Base-by-base conservation (phyloP, 2,329 filamentous ascomycete species). In the Aspergillus sp. region DNA sequence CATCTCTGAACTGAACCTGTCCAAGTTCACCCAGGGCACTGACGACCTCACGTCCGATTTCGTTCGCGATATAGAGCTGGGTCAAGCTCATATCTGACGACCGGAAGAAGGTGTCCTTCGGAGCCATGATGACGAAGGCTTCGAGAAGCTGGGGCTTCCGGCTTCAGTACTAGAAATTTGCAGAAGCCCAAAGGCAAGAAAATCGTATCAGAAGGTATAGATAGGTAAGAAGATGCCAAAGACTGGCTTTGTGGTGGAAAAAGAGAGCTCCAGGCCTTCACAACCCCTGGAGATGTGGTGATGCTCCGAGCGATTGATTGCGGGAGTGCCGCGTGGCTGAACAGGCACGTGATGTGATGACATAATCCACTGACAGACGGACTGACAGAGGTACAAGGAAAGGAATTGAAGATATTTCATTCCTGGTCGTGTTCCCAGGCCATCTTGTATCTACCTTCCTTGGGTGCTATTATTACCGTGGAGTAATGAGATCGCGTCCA, bases 21-120 rank as follows among this genome's bases (percentile, higher is more conserved):
- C 94, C 94, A 68, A 99, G 84, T 82, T 99, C 94, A 70, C 94
- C 94, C 60, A 99, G 81, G 52, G 93, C 93, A 70, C 92, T 96
- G 59, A 97, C 92, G 66, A 97, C 93, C 79, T 99, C 95, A 71
- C 94, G 87, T 65, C 94, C 93, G 65, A 99, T 97, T 81, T 99
- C 94, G 73, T 97, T 97, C 69, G 94, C 91, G 68, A 99, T 95
- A 78, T 97, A 99, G 69, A 99, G 88, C 86, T 99, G 94, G 70
- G 96, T 96, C 88, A 99, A 88, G 83, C 91, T 97, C 94, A 99
- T 99, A 77, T 97, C 90, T 89, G 91, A 90, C 73, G 94, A 99
- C 84, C 95, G 93, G 87, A 99, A 97, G 81, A 97, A 89, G 76
- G 92, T 96, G 79, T 97, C 91, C 78, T 90, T 79, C 49, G 80